Conservation (phyloP, 1,284 basidiomycete genomes). For the Cryptococcus sp. region DNA sequence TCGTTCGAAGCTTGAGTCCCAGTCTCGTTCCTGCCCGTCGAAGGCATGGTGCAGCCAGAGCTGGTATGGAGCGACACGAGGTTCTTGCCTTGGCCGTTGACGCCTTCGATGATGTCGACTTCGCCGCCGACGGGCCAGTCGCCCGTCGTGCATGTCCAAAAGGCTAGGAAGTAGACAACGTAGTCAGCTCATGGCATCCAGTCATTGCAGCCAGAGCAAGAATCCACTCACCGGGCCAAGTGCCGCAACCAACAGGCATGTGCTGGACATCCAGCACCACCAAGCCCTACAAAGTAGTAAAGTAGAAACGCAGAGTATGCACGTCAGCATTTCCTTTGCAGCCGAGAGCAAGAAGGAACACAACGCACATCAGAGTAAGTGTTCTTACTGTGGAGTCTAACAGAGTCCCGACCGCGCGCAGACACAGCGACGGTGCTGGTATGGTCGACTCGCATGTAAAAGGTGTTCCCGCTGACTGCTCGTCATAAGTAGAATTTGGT, state of each 20-base stretch:
- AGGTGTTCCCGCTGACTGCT: constrained; percentile 16
- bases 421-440: constrained; percentile 46
- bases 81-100: constrained; percentile 60
- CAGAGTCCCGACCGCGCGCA: constrained; percentile 47
- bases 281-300: constrained; percentile 34
- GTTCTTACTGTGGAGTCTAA: constrained; percentile 45
- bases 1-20: constrained; percentile 8
- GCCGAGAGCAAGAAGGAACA: neutral
- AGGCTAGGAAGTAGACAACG: constrained; percentile 42
- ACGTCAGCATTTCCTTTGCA: neutral
- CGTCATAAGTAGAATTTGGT: constrained; percentile 11
- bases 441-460: constrained; percentile 42
- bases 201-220: neutral
- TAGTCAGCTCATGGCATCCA: neutral
- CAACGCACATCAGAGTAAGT: constrained; percentile 44
- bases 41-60: constrained; percentile 64
- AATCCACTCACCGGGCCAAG: constrained; percentile 58
- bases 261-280: constrained; percentile 60
- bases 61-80: constrained; percentile 65
- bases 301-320: neutral
- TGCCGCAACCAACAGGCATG: constrained; percentile 60
- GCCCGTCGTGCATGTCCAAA: constrained; percentile 60
- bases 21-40: constrained; percentile 22
- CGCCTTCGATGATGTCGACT: constrained; percentile 49
- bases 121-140: constrained; percentile 49